Base-by-base conservation (phyloP, 495 filamentous ascomycete species). In the Friedmanniomyces endolithicus region DNA sequence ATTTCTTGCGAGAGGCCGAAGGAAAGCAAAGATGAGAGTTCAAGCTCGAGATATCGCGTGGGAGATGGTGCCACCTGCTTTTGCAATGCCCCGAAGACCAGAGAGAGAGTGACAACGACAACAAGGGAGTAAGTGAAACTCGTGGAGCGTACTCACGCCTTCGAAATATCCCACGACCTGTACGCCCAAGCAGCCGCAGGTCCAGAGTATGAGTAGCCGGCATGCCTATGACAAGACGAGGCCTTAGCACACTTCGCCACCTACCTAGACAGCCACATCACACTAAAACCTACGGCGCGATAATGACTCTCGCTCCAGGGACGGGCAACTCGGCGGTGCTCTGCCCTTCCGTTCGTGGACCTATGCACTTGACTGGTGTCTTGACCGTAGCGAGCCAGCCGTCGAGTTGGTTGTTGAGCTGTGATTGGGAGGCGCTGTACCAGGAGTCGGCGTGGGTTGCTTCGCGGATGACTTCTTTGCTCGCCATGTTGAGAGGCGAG, bases 121-220 rank as follows among this genome's bases (percentile, higher is more conserved):
- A n/a, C n/a, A 33, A 22, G 4, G 40, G 19, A 29, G 41, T 23
- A 22, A 35, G 20, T 29, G 34, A 23, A 22, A 20, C 27, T 4
- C 27, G 27, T 9, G 4, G 27, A 31, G 27, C 27, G 9, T 27
- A 62, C 74, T 70, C 68, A 87, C 84, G 84, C 85, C 58, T 81
- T 81, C 19, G 83, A 83, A 40, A 96, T 73, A 68, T 99, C 90
- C 52, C 94, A 81, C 3, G 81, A 77, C 67, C 87, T 90, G 72
- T 99, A 99, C 43, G 92, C 92, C 79, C 88, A 95, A 46, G 89
- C 92, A 48, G 94, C 90, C 59, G 88, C 88, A 25, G 88, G 81
- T 29, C 92, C 92, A 16, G 90, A 97, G 71, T 96, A 99, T 2
- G 86, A 77, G 74, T 95, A 99, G 27, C 92, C 94, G 52, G 94